Evolutionary conservation across 1,284 basidiomycete genomes (phyloP).

Genomic region (Golubevia sp.): DNA sequence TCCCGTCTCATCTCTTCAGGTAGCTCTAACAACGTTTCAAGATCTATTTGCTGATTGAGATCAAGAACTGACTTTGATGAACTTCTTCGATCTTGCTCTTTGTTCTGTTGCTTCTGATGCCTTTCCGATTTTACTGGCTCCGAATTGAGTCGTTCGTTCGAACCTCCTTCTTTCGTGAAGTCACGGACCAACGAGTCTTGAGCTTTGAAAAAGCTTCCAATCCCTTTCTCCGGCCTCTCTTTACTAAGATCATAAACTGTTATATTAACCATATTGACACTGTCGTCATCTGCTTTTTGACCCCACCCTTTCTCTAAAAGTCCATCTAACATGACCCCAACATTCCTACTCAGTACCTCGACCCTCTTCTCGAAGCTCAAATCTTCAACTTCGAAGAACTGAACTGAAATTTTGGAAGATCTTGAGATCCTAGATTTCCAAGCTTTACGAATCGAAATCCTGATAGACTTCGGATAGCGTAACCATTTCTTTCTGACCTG

Average conservation of each 20-base stretch:
- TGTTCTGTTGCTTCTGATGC: too few relatives aligned
- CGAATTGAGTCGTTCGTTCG: background rate
- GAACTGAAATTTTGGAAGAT: conserved; percentile 39
- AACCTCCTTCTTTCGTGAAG: background rate
- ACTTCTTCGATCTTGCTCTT: too few relatives aligned
- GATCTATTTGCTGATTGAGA: too few relatives aligned
- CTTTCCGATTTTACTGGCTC: conserved; percentile 1
- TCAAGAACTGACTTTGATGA: too few relatives aligned
- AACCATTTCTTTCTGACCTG: conserved; percentile 15
- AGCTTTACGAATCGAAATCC: conserved; percentile 31
- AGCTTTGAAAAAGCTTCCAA: conserved; percentile 16
- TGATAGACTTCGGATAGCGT: conserved; percentile 37
- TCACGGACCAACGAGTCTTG: background rate
- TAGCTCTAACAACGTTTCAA: too few relatives aligned
- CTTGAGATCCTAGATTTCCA: conserved; percentile 25
- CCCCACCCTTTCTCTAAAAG: background rate
- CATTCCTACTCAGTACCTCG: conserved; percentile 14
- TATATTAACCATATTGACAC: conserved; percentile 45
- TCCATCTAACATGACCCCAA: background rate
- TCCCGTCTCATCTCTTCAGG: too few relatives aligned
- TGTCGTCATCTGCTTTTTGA: conserved; percentile 20
- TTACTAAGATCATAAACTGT: conserved; percentile 37
- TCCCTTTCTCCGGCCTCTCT: conserved; percentile 18
- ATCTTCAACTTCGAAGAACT: conserved; percentile 27
- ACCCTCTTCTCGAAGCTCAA: conserved; percentile 13